Conservation (phyloP, 176 grass and related monocot genomes). For the Juncus inflexus region DNA sequence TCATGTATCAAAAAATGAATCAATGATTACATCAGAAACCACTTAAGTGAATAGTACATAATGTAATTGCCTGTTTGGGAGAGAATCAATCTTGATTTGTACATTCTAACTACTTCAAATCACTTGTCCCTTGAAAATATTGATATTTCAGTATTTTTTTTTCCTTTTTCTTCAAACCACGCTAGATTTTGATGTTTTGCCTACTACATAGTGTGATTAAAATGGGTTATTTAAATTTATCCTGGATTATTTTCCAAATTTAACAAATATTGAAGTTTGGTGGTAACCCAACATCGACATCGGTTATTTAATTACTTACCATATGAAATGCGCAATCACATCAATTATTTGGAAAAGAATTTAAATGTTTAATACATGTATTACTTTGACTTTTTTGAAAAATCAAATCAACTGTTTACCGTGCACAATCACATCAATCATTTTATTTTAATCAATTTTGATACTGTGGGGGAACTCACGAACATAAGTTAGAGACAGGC, state of each 20-base stretch:
- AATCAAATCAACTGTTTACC: no score
- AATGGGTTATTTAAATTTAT: not conserved
- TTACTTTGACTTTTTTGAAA: not conserved
- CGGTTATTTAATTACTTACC: no score
- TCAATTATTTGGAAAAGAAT: conserved; percentile 8
- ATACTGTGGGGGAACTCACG: no score
- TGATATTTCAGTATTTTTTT: conserved; percentile 13
- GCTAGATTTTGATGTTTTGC: conserved; percentile 25
- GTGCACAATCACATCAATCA: no score
- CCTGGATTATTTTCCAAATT: not conserved
- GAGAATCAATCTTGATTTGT: conserved; percentile 18
- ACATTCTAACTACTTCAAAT: conserved; percentile 20
- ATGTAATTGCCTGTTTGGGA: conserved; percentile 12
- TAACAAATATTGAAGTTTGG: no score
- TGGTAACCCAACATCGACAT: no score
- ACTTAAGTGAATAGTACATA: conserved; percentile 3
- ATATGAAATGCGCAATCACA: conserved; percentile 1
- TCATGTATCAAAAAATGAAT: not conserved
- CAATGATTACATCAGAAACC: no score
- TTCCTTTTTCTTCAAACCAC: not conserved
- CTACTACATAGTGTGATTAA: conserved; percentile 19
- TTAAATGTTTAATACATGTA: conserved; percentile 14
- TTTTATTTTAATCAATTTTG: no score
- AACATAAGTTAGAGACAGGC: no score
- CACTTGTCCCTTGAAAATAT: conserved; percentile 16